These are phyloP conservation scores for Eragrostis curvula DNA, from an alignment of 176 grass and related monocot genomes.

Conservation along the genomic window DNA sequence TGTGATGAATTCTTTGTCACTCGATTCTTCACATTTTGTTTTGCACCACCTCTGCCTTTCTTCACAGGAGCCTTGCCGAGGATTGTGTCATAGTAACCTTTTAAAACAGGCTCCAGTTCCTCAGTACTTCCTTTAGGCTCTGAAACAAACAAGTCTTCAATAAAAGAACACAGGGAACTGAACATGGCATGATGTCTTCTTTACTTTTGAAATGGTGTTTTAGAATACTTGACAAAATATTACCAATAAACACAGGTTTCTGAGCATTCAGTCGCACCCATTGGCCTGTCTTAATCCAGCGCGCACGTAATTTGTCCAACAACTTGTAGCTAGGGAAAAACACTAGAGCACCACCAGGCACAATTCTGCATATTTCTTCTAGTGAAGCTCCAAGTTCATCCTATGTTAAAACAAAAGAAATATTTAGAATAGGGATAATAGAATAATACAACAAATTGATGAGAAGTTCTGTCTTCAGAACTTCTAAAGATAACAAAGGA, in stretches of 20 bases:
- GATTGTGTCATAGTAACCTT: conserved; percentile 90
- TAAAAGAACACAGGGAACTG: conserved; percentile 31
- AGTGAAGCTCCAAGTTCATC: conserved; percentile 90
- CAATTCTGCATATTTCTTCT: conserved; percentile 94
- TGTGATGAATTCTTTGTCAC: conserved; percentile 59
- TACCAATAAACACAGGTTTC: conserved; percentile 90
- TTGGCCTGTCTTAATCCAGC: conserved; percentile 88
- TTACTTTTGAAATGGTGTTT: conserved; percentile 6
- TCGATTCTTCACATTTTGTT: conserved; percentile 60
- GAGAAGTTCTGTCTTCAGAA: background rate
- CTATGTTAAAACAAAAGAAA: conserved; percentile 46
- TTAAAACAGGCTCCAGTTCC: conserved; percentile 87
- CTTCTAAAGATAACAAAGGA: background rate
- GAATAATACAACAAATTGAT: background rate
- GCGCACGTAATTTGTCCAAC: conserved; percentile 75
- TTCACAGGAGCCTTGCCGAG: conserved; percentile 57
- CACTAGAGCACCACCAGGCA: conserved; percentile 87
- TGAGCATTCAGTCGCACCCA: conserved; percentile 89
- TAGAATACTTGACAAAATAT: conserved; percentile 45
- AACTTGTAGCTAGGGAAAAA: conserved; percentile 98
- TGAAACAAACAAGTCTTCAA: conserved; percentile 49
- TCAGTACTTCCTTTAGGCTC: conserved; percentile 85
- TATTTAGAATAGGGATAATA: conserved; percentile 10
- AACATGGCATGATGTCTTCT: conserved; percentile 19
- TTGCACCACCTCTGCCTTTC: conserved; percentile 64